These are phyloP conservation scores for Suillus occidentalis DNA, from an alignment of 768 basidiomycete species.

Conservation along the genomic window DNA sequence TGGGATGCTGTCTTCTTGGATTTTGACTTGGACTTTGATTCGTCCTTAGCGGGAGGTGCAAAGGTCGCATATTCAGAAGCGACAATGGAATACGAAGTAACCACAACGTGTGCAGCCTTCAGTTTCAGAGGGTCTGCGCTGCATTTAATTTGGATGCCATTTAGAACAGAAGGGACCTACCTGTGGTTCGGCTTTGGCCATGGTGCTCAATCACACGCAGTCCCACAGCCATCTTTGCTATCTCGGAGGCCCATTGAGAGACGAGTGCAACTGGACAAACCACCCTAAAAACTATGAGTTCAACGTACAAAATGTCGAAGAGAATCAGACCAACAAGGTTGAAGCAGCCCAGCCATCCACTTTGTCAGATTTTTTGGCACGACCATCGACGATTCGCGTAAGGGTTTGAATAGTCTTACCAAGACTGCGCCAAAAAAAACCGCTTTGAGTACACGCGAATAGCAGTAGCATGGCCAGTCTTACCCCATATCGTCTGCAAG, in stretches of 20 bases:
- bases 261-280: conserved; percentile 87
- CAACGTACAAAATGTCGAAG: neutral
- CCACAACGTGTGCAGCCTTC: conserved; percentile 62
- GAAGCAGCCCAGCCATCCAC: conserved; percentile 69
- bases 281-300: conserved; percentile 49
- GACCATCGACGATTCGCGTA: conserved; percentile 81
- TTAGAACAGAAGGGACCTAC: conserved; percentile 37
- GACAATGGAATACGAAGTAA: conserved; percentile 87
- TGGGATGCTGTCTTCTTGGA: conserved; percentile 28
- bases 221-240: conserved; percentile 64
- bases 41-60: conserved; percentile 51
- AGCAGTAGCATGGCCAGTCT: conserved; percentile 13
- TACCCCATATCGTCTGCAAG: conserved; percentile 92
- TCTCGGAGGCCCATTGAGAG: conserved; percentile 88
- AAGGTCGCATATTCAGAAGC: conserved; percentile 73
- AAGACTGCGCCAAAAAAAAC: conserved; percentile 42
- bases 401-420: conserved; percentile 94
- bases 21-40: conserved; percentile 47
- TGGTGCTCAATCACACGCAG: conserved; percentile 83
- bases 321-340: conserved; percentile 56
- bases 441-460: neutral
- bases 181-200: conserved; percentile 68
- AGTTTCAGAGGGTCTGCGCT: conserved; percentile 54
- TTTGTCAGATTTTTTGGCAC: conserved; percentile 66
- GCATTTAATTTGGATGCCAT: neutral